These are phyloP conservation scores for Kwoniella dejecticola DNA, from an alignment of 768 basidiomycete species.

Conservation along the genomic window DNA sequence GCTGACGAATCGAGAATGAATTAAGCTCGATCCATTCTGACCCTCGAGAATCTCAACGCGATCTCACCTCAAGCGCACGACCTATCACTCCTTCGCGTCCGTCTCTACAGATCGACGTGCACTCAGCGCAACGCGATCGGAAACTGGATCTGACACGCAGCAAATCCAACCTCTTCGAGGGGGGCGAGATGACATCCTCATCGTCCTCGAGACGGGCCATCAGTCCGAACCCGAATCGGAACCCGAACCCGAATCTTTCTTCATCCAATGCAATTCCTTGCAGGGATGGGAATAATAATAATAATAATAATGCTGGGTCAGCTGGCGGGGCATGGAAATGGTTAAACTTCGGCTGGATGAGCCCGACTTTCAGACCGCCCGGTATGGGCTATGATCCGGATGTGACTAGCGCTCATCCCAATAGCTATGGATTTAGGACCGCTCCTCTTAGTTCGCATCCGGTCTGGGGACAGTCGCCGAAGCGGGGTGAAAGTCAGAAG, in stretches of 20 bases:
- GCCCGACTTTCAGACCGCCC: background rate
- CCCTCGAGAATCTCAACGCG: background rate
- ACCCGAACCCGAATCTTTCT: no score
- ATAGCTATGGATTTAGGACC: no score
- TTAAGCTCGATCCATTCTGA: constrained; percentile 7
- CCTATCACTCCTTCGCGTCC: background rate
- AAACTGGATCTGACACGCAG: background rate
- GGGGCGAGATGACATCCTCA: background rate
- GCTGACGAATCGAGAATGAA: no score
- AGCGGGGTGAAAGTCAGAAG: no score
- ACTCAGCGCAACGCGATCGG: constrained; percentile 8
- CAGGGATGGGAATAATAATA: background rate
- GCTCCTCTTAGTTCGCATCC: no score
- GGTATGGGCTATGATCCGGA: background rate
- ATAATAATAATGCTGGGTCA: no score
- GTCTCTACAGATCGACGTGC: constrained; percentile 11
- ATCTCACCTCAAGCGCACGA: background rate
- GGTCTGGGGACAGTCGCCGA: no score
- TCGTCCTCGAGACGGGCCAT: background rate
- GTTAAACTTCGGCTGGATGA: constrained; percentile 21
- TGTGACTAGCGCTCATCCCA: no score
- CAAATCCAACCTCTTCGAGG: background rate
- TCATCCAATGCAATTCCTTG: background rate
- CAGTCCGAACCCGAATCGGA: no score
- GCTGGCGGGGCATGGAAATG: background rate